These are phyloP conservation scores for Talaromyces borbonicus DNA, from an alignment of 495 filamentous ascomycete species.

Conservation along the genomic window DNA sequence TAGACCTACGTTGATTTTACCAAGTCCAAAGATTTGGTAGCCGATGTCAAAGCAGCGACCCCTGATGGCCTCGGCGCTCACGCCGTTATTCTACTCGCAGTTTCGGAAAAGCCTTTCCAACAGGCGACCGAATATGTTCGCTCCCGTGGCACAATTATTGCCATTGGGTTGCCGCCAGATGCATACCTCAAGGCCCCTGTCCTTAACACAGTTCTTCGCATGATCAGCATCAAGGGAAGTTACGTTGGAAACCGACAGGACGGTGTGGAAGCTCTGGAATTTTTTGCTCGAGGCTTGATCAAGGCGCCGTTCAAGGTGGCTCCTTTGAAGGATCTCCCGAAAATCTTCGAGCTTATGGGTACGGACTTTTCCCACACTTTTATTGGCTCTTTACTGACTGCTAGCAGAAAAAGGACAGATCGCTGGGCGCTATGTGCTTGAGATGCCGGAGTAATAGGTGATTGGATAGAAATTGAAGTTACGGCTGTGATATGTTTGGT, in stretches of 20 bases:
- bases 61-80: constrained; percentile 75
- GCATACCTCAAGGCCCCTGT: constrained; percentile 75
- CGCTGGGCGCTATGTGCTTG: constrained; percentile 79
- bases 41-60: constrained; percentile 69
- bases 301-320: constrained; percentile 76
- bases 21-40: constrained; percentile 60
- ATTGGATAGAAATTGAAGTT: neutral
- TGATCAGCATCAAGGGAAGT: constrained; percentile 86
- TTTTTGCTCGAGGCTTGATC: constrained; percentile 74
- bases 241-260: constrained; percentile 90
- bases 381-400: constrained; percentile 1
- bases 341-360: constrained; percentile 66
- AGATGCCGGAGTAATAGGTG: constrained; percentile 44
- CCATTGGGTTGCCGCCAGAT: constrained; percentile 72
- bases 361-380: constrained; percentile 9
- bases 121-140: constrained; percentile 82
- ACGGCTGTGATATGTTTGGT: neutral
- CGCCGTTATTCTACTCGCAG: constrained; percentile 77
- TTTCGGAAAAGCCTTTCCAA: constrained; percentile 85
- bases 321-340: constrained; percentile 64
- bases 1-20: constrained; percentile 67
- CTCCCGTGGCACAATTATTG: constrained; percentile 66
- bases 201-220: constrained; percentile 73
- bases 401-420: constrained; percentile 56
- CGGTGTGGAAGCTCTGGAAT: constrained; percentile 76